A percentile compares a stretch with the other conserved stretches of the same genome.
These are phyloP conservation scores for Rhodotorula babjevae DNA, from an alignment of 768 basidiomycete species.

Conservation along the genomic window DNA sequence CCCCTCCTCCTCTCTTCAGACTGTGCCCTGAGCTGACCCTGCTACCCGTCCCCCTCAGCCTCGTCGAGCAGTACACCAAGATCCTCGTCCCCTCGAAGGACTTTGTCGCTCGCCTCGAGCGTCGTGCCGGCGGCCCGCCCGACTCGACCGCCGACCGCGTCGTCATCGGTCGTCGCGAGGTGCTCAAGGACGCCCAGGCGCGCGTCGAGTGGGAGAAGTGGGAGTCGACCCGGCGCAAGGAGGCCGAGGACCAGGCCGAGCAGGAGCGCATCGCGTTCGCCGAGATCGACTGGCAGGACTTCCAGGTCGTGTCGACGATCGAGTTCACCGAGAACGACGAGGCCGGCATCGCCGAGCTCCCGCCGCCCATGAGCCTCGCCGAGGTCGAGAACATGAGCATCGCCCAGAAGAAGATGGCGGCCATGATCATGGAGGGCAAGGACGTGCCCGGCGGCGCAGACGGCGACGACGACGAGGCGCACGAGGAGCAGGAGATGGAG, in stretches of 20 bases:
- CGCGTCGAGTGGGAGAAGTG: slow-evolving; percentile 85
- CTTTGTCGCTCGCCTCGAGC: slow-evolving; percentile 63
- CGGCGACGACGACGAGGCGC: slow-evolving; percentile 50
- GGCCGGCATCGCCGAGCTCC: slow-evolving; percentile 69
- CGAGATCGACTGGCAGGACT: slow-evolving; percentile 99
- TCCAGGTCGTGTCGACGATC: slow-evolving; percentile 94
- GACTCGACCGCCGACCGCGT: slow-evolving; percentile 6
- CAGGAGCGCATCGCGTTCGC: slow-evolving; percentile 91
- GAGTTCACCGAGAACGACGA: slow-evolving; percentile 93
- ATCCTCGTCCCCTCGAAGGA: slow-evolving; percentile 78
- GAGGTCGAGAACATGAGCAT: slow-evolving; percentile 95
- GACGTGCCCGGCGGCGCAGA: slow-evolving; percentile 52
- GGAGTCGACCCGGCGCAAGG: slow-evolving; percentile 74
- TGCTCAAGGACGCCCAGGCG: slow-evolving; percentile 67
- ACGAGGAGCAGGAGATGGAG: slow-evolving; percentile 54
- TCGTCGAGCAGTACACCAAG: slow-evolving; percentile 93
- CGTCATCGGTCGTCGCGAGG: slow-evolving; percentile 58
- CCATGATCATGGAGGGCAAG: slow-evolving; percentile 70
- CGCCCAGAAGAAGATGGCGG: slow-evolving; percentile 95
- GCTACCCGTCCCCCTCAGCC: slow-evolving; percentile 35
- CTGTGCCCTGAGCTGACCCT: neutral
- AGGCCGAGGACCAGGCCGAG: slow-evolving; percentile 85
- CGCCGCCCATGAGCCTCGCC: slow-evolving; percentile 91
- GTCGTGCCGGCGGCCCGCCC: slow-evolving; percentile 53
- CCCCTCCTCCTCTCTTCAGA: no score